phyloP scores from a whole-genome alignment of 1,284 basidiomycete species.

The Papiliotrema terrestris region DNA sequence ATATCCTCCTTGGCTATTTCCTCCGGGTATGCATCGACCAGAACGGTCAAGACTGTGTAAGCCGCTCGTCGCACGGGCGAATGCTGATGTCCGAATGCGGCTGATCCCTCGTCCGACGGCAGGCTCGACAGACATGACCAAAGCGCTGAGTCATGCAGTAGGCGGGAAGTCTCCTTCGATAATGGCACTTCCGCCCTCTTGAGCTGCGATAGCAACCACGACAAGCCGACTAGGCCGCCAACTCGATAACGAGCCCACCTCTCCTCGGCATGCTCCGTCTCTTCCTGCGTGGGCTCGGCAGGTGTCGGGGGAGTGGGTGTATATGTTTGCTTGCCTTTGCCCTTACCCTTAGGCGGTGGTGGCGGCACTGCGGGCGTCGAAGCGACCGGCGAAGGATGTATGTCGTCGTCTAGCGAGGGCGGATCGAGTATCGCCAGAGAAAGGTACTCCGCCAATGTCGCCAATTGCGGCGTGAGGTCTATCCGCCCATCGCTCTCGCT shows the following conservation, averaged over 20 bases:
- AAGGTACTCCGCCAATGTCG: constrained; percentile 42
- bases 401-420: constrained; percentile 58
- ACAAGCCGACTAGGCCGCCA: constrained; percentile 65
- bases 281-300: constrained; percentile 20
- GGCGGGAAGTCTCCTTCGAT: constrained; percentile 21
- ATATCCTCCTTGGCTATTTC: constrained; percentile 26
- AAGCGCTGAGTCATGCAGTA: constrained; percentile 34
- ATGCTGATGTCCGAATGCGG: constrained; percentile 19
- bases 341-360: constrained; percentile 12
- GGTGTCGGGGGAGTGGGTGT: constrained; percentile 11
- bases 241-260: constrained; percentile 66
- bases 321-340: constrained; percentile 16
- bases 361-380: constrained; percentile 14
- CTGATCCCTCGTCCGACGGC: constrained; percentile 2
- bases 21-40: constrained; percentile 30
- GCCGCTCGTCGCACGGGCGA: constrained; percentile 42
- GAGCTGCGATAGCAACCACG: constrained; percentile 52
- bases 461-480: constrained; percentile 47
- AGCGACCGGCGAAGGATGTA: constrained; percentile 60
- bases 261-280: constrained; percentile 55
- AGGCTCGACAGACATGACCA: constrained; percentile 34
- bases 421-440: constrained; percentile 62
- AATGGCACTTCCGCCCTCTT: constrained; percentile 15
- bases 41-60: constrained; percentile 29
- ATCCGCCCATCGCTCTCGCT: constrained; percentile 30